Base-by-base conservation (phyloP, 768 basidiomycete species). In the Pisolithus marmoratus region DNA sequence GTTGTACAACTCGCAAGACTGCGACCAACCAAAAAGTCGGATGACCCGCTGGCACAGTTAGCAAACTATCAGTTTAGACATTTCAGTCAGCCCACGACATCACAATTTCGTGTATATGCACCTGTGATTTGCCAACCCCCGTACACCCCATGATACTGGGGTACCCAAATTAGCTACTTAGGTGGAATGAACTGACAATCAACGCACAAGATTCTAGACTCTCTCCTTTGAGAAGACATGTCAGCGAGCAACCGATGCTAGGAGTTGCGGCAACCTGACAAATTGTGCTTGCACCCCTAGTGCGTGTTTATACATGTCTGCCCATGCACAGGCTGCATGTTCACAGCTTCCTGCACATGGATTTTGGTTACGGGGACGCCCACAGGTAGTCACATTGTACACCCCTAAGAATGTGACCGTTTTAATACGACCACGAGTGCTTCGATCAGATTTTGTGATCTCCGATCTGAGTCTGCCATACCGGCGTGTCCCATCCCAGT, bases 1-100 rank as follows among this genome's bases (percentile, higher is more conserved):
- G 56, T 61, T 0, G 78, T 80, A 57, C 74, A 79, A 6, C 78
- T 80, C 31, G 70, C 60, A 20, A 78, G 62, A 1, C 68, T 66
- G 4, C 52, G 56, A 31, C 77, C 74, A 22, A 78, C 68, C 11
- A 60, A 60, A n/a, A 79, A 58, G 19, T 63, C 58, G 0, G 70
- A 63, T 23, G 74, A 74, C 1, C 73, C 75, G 56, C 76, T 78
- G 40, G 70, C 60, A 3, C 70, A 54, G 53, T 78, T 79, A 56
- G 78, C 73, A 56, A 80, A 78, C 78, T 79, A 52, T 2, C 41
- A 8, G 14, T 14, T 20, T 22, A 24, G 34, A 29, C 20, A 9
- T 20, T 29, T 12, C 36, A 2, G 1, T 46, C 11, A 37, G 34
- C 15, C 22, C 20, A 44, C 8, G 27, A 15, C 8, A 14, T 8